A percentile compares a stretch with the other conserved stretches of the same genome.
Conservation (phyloP, 2,329 filamentous ascomycete genomes). For the Paraphaeosphaeria sporulosa region DNA sequence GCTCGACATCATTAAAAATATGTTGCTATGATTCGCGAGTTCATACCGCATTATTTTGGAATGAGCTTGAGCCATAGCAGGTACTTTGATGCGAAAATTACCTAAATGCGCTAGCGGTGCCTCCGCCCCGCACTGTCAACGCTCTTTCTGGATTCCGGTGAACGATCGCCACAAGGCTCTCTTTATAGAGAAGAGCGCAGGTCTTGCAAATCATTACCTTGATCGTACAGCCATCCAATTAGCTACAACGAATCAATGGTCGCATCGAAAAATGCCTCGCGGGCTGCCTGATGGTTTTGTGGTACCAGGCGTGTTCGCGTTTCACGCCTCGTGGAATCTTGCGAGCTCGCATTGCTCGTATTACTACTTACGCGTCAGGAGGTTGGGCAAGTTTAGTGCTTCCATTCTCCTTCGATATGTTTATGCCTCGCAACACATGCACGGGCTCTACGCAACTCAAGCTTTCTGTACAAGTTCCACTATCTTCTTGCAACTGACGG, state of each 20-base stretch:
- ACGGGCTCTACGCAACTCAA: background rate
- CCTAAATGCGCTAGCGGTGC: background rate
- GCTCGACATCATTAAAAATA: too few species aligned
- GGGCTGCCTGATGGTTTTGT: constrained; percentile 20
- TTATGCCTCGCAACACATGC: background rate
- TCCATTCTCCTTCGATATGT: background rate
- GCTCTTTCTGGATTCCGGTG: background rate
- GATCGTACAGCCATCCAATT: constrained; percentile 11
- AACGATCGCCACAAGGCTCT: constrained; percentile 1
- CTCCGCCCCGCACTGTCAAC: constrained; percentile 5
- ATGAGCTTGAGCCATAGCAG: background rate
- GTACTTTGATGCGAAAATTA: background rate
- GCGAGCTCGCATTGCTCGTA: constrained; percentile 39
- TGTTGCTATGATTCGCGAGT: too few species aligned
- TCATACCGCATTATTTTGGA: too few species aligned
- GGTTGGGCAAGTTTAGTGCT: background rate
- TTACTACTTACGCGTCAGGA: constrained; percentile 15
- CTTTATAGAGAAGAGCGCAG: background rate
- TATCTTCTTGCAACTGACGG: background rate
- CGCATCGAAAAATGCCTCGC: constrained; percentile 25
- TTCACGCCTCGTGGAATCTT: constrained; percentile 2
- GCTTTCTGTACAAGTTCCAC: background rate
- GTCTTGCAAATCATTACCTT: background rate
- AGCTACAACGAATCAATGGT: background rate
- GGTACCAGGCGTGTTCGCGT: constrained; percentile 14